phyloP scores from a whole-genome alignment of 768 basidiomycete species.

The Lanmaoa rubissima region DNA sequence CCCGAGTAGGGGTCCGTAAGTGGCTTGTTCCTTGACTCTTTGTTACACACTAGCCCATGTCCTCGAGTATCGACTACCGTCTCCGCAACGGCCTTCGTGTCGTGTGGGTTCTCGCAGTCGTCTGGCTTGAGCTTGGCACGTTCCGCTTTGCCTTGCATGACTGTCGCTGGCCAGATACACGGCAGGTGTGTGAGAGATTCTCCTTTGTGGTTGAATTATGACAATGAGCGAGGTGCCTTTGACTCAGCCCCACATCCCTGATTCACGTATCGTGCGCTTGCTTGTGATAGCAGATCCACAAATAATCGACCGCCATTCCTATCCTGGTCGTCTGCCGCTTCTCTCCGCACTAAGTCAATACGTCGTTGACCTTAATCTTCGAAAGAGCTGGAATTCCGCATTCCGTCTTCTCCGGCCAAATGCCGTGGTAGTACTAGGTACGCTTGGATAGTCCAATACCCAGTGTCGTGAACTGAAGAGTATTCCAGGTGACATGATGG shows the following conservation, averaged over 20 bases:
- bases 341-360: slow-evolving; percentile 59
- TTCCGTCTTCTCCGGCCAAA: slow-evolving; percentile 56
- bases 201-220: not conserved
- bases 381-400: slow-evolving; percentile 80
- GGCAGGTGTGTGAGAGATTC: slow-evolving; percentile 27
- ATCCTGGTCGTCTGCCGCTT: slow-evolving; percentile 55
- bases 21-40: not conserved
- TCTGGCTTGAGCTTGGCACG: slow-evolving; percentile 68
- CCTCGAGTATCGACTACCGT: not conserved
- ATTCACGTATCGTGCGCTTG: slow-evolving; percentile 31
- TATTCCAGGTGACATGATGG: slow-evolving; percentile 72
- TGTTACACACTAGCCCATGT: not conserved
- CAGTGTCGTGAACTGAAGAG: not conserved
- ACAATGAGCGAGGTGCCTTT: not conserved
- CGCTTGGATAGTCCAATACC: not conserved
- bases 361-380: slow-evolving; percentile 77
- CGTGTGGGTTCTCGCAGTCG: slow-evolving; percentile 58
- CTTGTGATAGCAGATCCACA: slow-evolving; percentile 91
- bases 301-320: slow-evolving; percentile 73
- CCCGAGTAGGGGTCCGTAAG: too few relatives aligned
- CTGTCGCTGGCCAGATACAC: slow-evolving; percentile 63
- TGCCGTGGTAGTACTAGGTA: slow-evolving; percentile 75
- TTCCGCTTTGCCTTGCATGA: slow-evolving; percentile 47
- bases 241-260: slow-evolving; percentile 17
- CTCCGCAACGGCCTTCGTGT: slow-evolving; percentile 43